Evolutionary conservation across 176 grass and related monocot species (phyloP), one percentile per base, ranked within the genome.

Genomic region (Tuctoria greenei): DNA sequence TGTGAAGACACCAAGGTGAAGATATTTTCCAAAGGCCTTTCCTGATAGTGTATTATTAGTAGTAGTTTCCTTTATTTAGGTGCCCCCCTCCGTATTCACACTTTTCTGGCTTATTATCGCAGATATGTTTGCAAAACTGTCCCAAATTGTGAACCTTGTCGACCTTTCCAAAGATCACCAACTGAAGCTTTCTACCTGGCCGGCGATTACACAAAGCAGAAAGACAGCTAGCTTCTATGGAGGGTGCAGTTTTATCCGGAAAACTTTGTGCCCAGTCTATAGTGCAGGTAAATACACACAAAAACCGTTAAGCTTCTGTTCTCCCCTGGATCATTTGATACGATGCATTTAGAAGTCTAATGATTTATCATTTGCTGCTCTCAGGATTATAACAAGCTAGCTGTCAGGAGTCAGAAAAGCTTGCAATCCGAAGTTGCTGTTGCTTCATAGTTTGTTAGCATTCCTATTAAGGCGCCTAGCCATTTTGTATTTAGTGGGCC

Each of bases 191-290:
- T 99, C 73, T 92, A 99, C 54, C 74, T 99, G 23, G 80, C 87
- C 15, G 95, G 92, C 4, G 87, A 99, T 83, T 99, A 99, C 84
- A 99, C 95, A 61, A 99, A 99, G 61, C 95, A 99, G 65, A 99
- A 92, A 84, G 95, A 99, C 31, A n/a, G n/a, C 44, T 95, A 80
- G 95, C 91, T 82, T 99, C 95, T 52, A 99, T 99, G 91, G 95
- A 95, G 63, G 92, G 95, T 62, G 95, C 95, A 42, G 87, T 99
- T 72, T 62, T 95, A 44, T 99, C 89, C 3, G 92, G 92, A 21
- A 99, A 99, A 67, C 83, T 99, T 56, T 95, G 96, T 42, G 89
- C 92, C 21, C 92, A 92, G 77, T 87, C 96, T 45, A 88, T 95
- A 80, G 89, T 90, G 26, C 87, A 95, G 89, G 95, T 95, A 61